Evolutionary conservation across 1,284 basidiomycete species (phyloP).

Genomic region (Meripilus lineatus): DNA sequence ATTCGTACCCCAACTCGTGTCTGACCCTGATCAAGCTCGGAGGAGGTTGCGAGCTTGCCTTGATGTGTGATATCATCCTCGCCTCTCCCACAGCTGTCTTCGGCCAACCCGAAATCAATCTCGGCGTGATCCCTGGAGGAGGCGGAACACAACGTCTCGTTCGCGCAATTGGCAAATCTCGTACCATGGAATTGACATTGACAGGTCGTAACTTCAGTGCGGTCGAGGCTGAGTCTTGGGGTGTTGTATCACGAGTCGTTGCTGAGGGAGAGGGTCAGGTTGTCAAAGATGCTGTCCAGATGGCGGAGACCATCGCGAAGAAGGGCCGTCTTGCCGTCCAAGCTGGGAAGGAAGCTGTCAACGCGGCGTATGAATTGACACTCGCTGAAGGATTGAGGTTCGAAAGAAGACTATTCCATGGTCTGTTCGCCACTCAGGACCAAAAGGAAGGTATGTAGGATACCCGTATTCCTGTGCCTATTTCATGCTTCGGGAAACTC

Average conservation of each 20-base stretch:
- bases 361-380: conserved; percentile 83
- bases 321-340: conserved; percentile 86
- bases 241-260: conserved; percentile 79
- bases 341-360: conserved; percentile 95
- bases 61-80: conserved; percentile 97
- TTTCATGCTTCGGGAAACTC: neutral
- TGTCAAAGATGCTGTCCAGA: conserved; percentile 83
- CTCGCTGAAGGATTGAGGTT: conserved; percentile 83
- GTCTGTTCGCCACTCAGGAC: conserved; percentile 91
- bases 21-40: conserved; percentile 60
- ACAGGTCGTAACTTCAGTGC: conserved; percentile 84
- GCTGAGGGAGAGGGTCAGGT: conserved; percentile 74
- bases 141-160: conserved; percentile 76
- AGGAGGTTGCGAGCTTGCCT: conserved; percentile 93
- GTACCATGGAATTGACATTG: conserved; percentile 93
- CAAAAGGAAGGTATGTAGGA: conserved; percentile 92
- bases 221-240: conserved; percentile 84
- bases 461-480: neutral
- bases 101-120: conserved; percentile 96
- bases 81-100: conserved; percentile 93
- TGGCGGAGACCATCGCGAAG: conserved; percentile 78
- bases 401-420: conserved; percentile 90
- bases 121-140: conserved; percentile 93
- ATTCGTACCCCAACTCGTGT: neutral
- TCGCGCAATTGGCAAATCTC: conserved; percentile 86